Base-by-base conservation (phyloP, 768 basidiomycete species). In the Phlegmacium glaucopus region DNA sequence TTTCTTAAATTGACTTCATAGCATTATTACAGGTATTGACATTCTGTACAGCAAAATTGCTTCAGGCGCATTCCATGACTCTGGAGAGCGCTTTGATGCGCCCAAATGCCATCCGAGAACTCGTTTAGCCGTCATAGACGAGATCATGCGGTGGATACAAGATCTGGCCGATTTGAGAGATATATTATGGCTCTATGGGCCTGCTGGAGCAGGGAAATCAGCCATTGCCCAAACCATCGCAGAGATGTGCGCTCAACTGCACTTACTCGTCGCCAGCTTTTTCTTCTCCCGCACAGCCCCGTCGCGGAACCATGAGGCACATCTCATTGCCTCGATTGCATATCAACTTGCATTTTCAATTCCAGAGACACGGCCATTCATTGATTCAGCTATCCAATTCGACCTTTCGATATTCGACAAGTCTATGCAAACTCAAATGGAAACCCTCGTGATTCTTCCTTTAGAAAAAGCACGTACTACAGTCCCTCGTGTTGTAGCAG, bases 221-320 rank as follows among this genome's bases (percentile, higher is more conserved):
- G 44, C 53, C 0, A 50, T 54, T 27, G 45, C 46, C 12, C 53
- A 54, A 29, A 47, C 13, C 7, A 43, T 42, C 6, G 37, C 41
- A 7, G 57, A 60, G 13, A 12, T 12, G 1, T 53, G 60, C 22
- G 54, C 35, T 45, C 48, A 36, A 28, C 17, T 18, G 27, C 51
- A 46, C 13, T 42, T 12, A 6, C 58, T 69, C 9, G 63, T 62
- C 26, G 67, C 63, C 0, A 64, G 62, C 39, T 71, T 67, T 53
- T 71, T 71, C 50, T 68, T 70, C 54, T 68, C 62, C 0, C 51
- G 61, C n/a, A 53, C 57, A 11, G 61, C 62, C 29, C 37, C 51
- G 8, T 58, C 53, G 18, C 53, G 65, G 9, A 58, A 56, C 1
- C 53, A 54, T 8, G 58, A 55, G 3, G 52, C 46, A 25, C 51